Evolutionary conservation across 495 filamentous ascomycete species (phyloP).

Genomic region (Trichoderma orchidacearum): DNA sequence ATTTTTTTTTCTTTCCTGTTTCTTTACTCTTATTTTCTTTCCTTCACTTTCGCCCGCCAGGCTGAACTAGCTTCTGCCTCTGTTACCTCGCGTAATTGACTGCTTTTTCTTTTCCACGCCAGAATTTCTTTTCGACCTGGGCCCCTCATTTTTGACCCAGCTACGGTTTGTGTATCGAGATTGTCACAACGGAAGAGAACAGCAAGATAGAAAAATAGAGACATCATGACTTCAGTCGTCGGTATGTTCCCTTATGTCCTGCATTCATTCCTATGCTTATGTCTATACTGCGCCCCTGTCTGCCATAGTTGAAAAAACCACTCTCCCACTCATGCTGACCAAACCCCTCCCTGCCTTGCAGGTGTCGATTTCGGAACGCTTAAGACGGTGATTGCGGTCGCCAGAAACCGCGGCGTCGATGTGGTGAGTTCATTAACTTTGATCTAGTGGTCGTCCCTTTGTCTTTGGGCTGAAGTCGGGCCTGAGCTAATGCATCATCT

Average conservation of each 20-base stretch:
- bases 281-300: not conserved
- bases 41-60: not conserved
- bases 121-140: not conserved
- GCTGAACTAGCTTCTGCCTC: not conserved
- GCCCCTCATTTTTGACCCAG: not conserved
- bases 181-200: not conserved
- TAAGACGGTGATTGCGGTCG: slow-evolving; percentile 95
- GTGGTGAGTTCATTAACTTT: slow-evolving; percentile 63
- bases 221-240: slow-evolving; percentile 8
- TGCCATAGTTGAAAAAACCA: not conserved
- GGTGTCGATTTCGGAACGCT: slow-evolving; percentile 95
- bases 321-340: slow-evolving; percentile 4
- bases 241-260: slow-evolving; percentile 9
- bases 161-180: not conserved
- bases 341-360: slow-evolving; percentile 6
- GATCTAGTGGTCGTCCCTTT: not conserved
- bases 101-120: not conserved
- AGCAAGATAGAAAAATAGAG: not conserved
- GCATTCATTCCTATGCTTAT: not conserved
- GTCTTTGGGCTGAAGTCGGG: slow-evolving; percentile 10
- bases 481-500: not conserved
- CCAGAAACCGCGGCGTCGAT: slow-evolving; percentile 95
- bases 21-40: not conserved
- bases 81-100: not conserved
- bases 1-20: not conserved